Conservation (phyloP, 192 early-diverging fungal species). For the Anaeromyces robustus region DNA sequence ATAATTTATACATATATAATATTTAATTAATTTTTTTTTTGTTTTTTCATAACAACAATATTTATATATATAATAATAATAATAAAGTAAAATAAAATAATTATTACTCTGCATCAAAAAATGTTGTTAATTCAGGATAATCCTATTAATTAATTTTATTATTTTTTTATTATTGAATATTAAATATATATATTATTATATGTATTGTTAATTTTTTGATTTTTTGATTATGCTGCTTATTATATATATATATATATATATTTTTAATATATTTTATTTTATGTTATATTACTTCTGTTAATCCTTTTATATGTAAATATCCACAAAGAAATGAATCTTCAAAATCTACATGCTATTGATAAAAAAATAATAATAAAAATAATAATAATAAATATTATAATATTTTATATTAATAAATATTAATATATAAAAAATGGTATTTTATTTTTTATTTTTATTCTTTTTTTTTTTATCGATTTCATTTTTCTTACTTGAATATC, state of each 20-base stretch:
- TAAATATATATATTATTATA: no score
- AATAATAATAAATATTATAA: neutral
- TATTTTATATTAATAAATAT: no score
- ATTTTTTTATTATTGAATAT: no score
- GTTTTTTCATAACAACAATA: no score
- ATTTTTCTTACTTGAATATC: constrained; percentile 45
- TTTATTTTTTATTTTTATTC: no score
- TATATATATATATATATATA: neutral
- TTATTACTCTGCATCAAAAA: constrained; percentile 59
- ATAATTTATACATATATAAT: no score
- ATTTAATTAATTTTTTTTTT: no score
- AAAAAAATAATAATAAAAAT: constrained; percentile 2
- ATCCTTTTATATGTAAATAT: constrained; percentile 64
- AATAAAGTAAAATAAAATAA: no score
- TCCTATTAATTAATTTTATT: constrained; percentile 27
- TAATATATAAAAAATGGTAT: no score
- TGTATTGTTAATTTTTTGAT: no score
- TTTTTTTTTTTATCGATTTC: neutral
- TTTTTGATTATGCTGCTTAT: no score
- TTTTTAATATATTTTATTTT: neutral
- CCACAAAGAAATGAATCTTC: constrained; percentile 55
- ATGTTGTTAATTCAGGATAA: constrained; percentile 68
- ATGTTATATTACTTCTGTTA: constrained; percentile 33
- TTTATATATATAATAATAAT: no score
- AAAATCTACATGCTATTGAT: constrained; percentile 44